phyloP scores from a whole-genome alignment of 768 basidiomycete species.

The Lentinula sp. region DNA sequence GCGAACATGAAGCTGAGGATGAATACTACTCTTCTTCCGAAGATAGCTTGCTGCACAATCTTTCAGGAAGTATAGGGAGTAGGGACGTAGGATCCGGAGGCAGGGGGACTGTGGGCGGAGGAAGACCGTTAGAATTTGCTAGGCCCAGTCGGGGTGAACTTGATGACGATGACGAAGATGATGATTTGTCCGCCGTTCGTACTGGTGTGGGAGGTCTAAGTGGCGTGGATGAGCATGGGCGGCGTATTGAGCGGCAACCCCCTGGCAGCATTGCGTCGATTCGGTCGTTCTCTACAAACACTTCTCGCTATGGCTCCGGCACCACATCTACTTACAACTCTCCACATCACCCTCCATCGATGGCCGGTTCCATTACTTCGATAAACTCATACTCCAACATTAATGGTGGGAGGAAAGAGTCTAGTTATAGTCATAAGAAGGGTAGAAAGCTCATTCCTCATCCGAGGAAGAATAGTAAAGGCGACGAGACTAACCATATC shows the following conservation, averaged over 20 bases:
- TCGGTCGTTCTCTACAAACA: not conserved
- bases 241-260: not conserved
- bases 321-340: not conserved
- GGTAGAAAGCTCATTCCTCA: not conserved
- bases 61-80: not conserved
- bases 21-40: constrained; percentile 39
- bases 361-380: not conserved
- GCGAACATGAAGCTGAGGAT: constrained; percentile 36
- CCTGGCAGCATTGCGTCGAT: not conserved
- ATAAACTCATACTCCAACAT: not conserved
- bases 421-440: not conserved
- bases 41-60: constrained; percentile 18
- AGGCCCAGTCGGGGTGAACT: not conserved
- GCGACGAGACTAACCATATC: not conserved
- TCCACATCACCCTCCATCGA: not conserved
- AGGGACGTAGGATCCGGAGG: not conserved
- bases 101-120: constrained; percentile 11
- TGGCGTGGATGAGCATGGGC: constrained; percentile 2
- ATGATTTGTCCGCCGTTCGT: not conserved
- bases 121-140: constrained; percentile 12
- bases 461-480: not conserved
- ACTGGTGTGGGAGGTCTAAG: not conserved
- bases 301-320: not conserved
- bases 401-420: not conserved
- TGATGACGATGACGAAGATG: not conserved